These are phyloP conservation scores for Laguncularia racemosa DNA, from an alignment of 345 rosid genomes.

Conservation along the genomic window DNA sequence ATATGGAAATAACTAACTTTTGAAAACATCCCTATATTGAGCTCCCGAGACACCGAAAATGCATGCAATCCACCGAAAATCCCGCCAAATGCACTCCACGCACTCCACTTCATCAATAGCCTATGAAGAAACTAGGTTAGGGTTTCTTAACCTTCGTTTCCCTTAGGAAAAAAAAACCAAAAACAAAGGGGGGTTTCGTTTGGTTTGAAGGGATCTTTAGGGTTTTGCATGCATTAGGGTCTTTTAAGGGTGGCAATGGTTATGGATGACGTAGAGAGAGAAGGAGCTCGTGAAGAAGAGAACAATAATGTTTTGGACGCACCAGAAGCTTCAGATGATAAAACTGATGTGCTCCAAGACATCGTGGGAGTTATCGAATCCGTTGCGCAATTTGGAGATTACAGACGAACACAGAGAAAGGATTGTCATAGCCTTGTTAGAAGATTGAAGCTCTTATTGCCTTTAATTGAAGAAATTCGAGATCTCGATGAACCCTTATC, in stretches of 20 bases:
- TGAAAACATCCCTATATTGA: no score
- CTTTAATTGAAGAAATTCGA: slow-evolving; percentile 53
- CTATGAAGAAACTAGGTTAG: no score
- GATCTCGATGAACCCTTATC: slow-evolving; percentile 22
- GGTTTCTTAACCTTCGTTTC: no score
- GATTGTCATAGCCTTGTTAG: slow-evolving; percentile 58
- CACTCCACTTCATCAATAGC: no score
- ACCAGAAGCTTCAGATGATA: neutral
- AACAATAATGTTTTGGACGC: slow-evolving; percentile 8
- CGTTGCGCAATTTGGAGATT: slow-evolving; percentile 39
- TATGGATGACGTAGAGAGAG: slow-evolving; percentile 22
- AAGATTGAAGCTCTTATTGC: slow-evolving; percentile 55
- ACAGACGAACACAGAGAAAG: slow-evolving; percentile 44
- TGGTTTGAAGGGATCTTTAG: no score
- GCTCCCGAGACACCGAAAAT: no score
- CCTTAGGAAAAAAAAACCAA: no score
- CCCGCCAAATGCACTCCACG: no score
- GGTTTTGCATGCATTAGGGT: no score
- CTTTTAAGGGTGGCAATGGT: slow-evolving; percentile 11
- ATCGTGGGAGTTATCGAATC: slow-evolving; percentile 31
- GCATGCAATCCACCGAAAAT: no score
- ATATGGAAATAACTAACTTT: no score
- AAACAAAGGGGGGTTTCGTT: no score
- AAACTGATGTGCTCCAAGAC: slow-evolving; percentile 27
- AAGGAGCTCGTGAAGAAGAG: slow-evolving; percentile 22